Evolutionary conservation across 208 protist genomes (phyloP), one percentile per base, ranked within the genome.

Genomic region (Cochliopodium minus): DNA sequence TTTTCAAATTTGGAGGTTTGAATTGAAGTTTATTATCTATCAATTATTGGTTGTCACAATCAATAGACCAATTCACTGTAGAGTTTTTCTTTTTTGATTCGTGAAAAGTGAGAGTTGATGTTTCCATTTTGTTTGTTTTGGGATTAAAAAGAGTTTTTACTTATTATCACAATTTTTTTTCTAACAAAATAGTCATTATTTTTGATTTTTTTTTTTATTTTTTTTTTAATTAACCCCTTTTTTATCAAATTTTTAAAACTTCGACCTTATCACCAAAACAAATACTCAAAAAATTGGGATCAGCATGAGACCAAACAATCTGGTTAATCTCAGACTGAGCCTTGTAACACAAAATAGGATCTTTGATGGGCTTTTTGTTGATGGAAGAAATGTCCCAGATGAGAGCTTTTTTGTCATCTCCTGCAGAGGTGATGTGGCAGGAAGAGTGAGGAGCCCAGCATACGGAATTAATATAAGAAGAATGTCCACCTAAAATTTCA

Each of bases 341-440:
- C 3, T 58, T 72, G 65, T 88, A 87, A 10, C 71, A 56, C 42
- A 86, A 64, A 15, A 85, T 79, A 1, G 80, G 80, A 26, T 81
- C 76, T 56, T 39, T 28, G 4, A 77, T 58, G 11, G 54, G 56
- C 51, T 83, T 70, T n/a, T n/a, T n/a, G 2, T 69, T 70, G 38
- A 83, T 40, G 26, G 59, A 65, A 29, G 70, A 85, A 10, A 90
- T 67, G 62, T 94, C 91, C 92, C 94, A 98, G 46, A 98, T 95
- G 46, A 94, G 83, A 5, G 87, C 91, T 43, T 92, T 76, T 2
- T 68, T 77, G 61, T 96, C 91, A 65, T 97, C 92, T 17, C 81
- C 88, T n/a, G 83, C 85, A 29, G 84, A 90, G 66, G 80, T 87
- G 23, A 94, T 78, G 73, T 93, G 89, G 69, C 76, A 78, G 47